These are phyloP conservation scores for Beauveria brongniartii DNA, from an alignment of 2,329 filamentous ascomycete species.

Conservation along the genomic window DNA sequence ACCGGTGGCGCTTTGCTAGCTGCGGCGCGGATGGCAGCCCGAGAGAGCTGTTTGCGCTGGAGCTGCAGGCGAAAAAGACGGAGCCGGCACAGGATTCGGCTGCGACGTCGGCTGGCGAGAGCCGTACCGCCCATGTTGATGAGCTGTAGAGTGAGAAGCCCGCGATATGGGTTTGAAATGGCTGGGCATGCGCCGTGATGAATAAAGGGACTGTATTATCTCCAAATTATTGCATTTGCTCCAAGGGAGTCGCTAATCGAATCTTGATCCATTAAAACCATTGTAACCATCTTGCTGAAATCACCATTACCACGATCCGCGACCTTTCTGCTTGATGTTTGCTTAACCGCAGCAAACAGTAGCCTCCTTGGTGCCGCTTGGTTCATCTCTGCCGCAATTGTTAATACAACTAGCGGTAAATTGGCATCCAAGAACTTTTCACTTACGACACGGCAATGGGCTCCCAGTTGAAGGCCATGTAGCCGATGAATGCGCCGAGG, in stretches of 20 bases:
- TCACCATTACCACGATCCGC: background rate
- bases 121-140: background rate
- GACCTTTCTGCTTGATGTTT: background rate
- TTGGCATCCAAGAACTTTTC: background rate
- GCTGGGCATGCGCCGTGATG: background rate
- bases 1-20: constrained; percentile 58
- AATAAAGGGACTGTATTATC: background rate
- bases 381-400: constrained; percentile 17
- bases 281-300: background rate
- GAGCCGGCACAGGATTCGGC: background rate
- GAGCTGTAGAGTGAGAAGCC: background rate
- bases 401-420: background rate
- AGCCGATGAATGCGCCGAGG: constrained; percentile 64
- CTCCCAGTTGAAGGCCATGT: constrained; percentile 69
- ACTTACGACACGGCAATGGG: constrained; percentile 27
- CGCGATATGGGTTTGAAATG: background rate
- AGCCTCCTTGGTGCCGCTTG: constrained; percentile 28
- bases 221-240: background rate
- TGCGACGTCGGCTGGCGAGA: background rate
- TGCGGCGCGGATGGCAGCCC: constrained; percentile 47
- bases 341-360: constrained; percentile 34
- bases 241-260: background rate
- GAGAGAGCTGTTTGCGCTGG: constrained; percentile 44
- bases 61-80: constrained; percentile 7
- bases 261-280: background rate